A percentile compares a stretch with the other conserved stretches of the same genome.
Conservation (phyloP, 1,284 basidiomycete species). For the Melampsora americana region DNA sequence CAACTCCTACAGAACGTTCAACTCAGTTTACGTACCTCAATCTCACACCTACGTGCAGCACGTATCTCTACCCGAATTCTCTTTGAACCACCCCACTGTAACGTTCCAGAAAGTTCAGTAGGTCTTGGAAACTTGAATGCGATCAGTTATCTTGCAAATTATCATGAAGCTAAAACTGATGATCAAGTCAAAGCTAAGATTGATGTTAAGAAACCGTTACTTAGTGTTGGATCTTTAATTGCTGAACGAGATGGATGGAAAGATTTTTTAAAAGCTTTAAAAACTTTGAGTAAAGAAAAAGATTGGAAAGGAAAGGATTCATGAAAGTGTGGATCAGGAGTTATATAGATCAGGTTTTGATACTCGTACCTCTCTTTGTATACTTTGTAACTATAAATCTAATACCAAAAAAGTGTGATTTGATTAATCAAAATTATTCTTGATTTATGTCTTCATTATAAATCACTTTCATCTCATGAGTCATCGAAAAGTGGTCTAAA, state of each 20-base stretch:
- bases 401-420: too few species aligned
- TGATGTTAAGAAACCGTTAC: too few species aligned
- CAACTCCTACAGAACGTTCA: slow-evolving; percentile 13
- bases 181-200: not conserved
- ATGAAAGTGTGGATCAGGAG: too few species aligned
- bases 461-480: too few species aligned
- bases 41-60: slow-evolving; percentile 28
- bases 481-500: too few species aligned
- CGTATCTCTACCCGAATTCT: slow-evolving; percentile 30
- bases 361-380: too few species aligned
- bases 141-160: slow-evolving; percentile 3
- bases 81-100: slow-evolving; percentile 22
- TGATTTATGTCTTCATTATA: too few species aligned
- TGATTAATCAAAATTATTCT: too few species aligned
- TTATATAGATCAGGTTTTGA: too few species aligned
- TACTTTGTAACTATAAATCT: too few species aligned
- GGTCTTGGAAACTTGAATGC: slow-evolving; percentile 19
- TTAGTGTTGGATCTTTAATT: slow-evolving; percentile 11
- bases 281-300: not conserved
- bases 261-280: not conserved
- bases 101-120: slow-evolving; percentile 13
- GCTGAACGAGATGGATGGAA: slow-evolving; percentile 21
- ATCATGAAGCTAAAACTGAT: not conserved
- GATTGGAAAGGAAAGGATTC: too few species aligned
- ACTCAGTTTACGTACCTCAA: slow-evolving; percentile 20